These are phyloP conservation scores for Talaromyces sp. DNA, from an alignment of 2,329 filamentous ascomycete species.

Conservation along the genomic window DNA sequence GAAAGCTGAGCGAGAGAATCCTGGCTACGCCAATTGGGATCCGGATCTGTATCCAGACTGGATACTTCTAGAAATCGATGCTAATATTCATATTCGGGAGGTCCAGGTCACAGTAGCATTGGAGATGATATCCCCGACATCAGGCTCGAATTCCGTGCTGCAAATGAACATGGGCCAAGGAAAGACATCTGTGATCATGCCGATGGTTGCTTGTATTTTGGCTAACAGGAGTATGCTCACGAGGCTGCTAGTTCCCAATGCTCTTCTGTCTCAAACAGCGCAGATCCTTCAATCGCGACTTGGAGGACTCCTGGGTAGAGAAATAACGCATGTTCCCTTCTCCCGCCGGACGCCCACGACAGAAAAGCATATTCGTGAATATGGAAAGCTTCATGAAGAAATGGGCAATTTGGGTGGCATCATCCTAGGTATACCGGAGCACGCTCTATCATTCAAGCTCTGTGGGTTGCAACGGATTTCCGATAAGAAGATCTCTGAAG, in stretches of 20 bases:
- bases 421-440: conserved; percentile 60
- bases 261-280: conserved; percentile 59
- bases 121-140: conserved; percentile 56
- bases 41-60: conserved; percentile 57
- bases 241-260: conserved; percentile 59
- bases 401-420: conserved; percentile 51
- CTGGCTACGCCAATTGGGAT: conserved; percentile 57
- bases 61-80: conserved; percentile 64
- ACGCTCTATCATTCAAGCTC: conserved; percentile 62
- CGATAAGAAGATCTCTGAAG: conserved; percentile 43
- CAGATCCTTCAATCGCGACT: conserved; percentile 55
- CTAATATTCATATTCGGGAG: conserved; percentile 58
- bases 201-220: conserved; percentile 56
- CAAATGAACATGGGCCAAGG: conserved; percentile 68
- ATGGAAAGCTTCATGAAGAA: conserved; percentile 40
- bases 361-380: conserved; percentile 28
- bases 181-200: conserved; percentile 67
- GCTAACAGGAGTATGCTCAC: conserved; percentile 51
- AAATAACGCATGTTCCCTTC: conserved; percentile 58
- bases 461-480: conserved; percentile 57
- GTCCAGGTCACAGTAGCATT: conserved; percentile 61
- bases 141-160: conserved; percentile 55
- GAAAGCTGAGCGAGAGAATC: conserved; percentile 44
- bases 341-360: conserved; percentile 47
- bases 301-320: conserved; percentile 54